Percentiles rank a stretch among this genome's conserved stretches.
phyloP scores from a whole-genome alignment of 2,329 filamentous ascomycete species.

The Drechmeria coniospora region DNA sequence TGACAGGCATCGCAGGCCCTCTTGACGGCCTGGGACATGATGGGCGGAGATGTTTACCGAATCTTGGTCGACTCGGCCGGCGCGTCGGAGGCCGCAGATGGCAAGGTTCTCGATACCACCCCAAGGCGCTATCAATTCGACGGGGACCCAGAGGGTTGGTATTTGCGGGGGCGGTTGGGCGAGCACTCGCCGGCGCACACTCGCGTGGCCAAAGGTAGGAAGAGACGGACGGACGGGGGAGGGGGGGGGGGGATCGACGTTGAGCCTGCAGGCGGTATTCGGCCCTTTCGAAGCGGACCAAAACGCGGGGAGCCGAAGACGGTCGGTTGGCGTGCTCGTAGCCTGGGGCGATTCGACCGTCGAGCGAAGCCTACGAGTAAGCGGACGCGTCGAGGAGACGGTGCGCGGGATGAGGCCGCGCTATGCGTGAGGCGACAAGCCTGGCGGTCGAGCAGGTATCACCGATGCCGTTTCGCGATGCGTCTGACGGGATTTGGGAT shows the following conservation, averaged over 20 bases:
- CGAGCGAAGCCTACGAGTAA: too few species aligned
- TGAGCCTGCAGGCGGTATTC: constrained; percentile 19
- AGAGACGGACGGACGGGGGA: constrained; percentile 7
- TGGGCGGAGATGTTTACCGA: too few species aligned
- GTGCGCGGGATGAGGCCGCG: too few species aligned
- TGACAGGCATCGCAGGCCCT: constrained; percentile 60
- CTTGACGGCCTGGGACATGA: constrained; percentile 38
- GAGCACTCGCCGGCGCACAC: constrained; percentile 1
- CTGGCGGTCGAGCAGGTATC: too few species aligned
- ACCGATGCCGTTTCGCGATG: too few species aligned
- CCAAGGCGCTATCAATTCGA: background rate
- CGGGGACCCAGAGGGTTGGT: too few species aligned
- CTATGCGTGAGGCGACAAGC: too few species aligned
- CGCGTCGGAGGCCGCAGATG: too few species aligned
- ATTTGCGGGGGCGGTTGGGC: constrained; percentile 12
- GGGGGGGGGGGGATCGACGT: constrained; percentile 7
- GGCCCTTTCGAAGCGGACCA: constrained; percentile 20
- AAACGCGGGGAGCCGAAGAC: constrained; percentile 13
- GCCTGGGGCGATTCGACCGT: too few species aligned
- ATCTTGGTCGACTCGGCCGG: too few species aligned
- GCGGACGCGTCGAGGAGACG: too few species aligned
- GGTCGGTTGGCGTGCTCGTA: background rate
- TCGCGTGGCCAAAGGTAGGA: constrained; percentile 4
- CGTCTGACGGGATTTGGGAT: too few species aligned
- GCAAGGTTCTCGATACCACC: constrained; percentile 4